These are phyloP conservation scores for Cynara cardunculus DNA, from an alignment of 129 eudicot species.

Conservation along the genomic window DNA sequence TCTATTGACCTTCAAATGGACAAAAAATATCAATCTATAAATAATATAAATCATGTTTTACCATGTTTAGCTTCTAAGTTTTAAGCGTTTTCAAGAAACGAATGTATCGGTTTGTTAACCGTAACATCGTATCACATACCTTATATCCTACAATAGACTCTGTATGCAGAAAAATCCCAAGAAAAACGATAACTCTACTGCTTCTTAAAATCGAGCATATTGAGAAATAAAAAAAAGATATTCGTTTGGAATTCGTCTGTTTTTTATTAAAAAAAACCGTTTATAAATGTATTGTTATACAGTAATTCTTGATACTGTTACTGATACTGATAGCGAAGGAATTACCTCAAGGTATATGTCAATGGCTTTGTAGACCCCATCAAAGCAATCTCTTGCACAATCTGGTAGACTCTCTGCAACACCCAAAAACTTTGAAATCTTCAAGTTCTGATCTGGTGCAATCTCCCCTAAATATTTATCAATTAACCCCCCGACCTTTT, in stretches of 20 bases:
- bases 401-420: conserved; percentile 84
- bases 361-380: conserved; percentile 85
- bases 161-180: neutral
- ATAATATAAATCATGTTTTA: neutral
- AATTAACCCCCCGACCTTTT: conserved; percentile 60
- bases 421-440: conserved; percentile 76
- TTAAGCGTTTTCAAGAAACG: neutral
- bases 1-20: conserved; percentile 27
- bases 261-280: neutral
- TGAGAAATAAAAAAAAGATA: too few species aligned
- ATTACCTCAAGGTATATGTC: conserved; percentile 91
- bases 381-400: conserved; percentile 83
- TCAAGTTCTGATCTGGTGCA: conserved; percentile 79
- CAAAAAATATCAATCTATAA: conserved; percentile 1
- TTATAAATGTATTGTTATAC: too few species aligned
- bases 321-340: neutral
- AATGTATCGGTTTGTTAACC: neutral
- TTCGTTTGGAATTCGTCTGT: neutral
- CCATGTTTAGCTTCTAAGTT: neutral
- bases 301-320: neutral
- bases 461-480: conserved; percentile 85
- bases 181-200: neutral
- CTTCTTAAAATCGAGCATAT: too few species aligned
- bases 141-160: too few species aligned
- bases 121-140: too few species aligned